Conservation (phyloP, 495 filamentous ascomycete genomes). For the Penicillium odoratum region DNA sequence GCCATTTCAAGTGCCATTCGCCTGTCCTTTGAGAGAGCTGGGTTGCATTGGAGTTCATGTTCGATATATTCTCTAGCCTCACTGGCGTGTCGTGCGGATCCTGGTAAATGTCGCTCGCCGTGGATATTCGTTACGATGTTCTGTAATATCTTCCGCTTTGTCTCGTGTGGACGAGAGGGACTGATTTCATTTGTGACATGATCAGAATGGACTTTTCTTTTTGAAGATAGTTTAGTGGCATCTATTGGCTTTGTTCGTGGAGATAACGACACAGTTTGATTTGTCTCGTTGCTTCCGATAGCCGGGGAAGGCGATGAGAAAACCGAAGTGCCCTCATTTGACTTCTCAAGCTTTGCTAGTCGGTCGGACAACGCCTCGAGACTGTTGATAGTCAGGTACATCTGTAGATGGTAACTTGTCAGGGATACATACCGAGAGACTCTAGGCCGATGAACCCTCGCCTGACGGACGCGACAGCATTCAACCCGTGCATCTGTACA, state of each 20-base stretch:
- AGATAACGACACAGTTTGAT: constrained; percentile 9
- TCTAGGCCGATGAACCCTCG: constrained; percentile 27
- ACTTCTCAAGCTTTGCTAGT: constrained; percentile 25
- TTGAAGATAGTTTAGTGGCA: not conserved
- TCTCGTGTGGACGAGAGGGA: not conserved
- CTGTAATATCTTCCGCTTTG: constrained; percentile 20
- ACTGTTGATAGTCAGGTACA: constrained; percentile 10
- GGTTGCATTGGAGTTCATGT: constrained; percentile 31
- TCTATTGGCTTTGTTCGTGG: constrained; percentile 6
- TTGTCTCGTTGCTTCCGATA: constrained; percentile 6
- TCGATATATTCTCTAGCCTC: constrained; percentile 31
- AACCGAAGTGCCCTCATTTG: constrained; percentile 2
- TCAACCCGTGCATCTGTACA: constrained; percentile 25
- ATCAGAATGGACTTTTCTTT: constrained; percentile 11
- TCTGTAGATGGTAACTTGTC: too few relatives aligned
- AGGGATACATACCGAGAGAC: constrained; percentile 20
- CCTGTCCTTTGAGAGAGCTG: constrained; percentile 28
- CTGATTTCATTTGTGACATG: not conserved
- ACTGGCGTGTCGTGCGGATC: constrained; percentile 24
- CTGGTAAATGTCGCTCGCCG: constrained; percentile 22
- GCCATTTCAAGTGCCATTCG: constrained; percentile 27
- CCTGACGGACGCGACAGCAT: constrained; percentile 26
- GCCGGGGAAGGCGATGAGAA: constrained; percentile 16
- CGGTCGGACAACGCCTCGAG: constrained; percentile 25
- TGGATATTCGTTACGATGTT: constrained; percentile 9